Percentiles rank a stretch among this genome's conserved stretches.
Evolutionary conservation across 1,284 basidiomycete genomes (phyloP).

Genomic region (Cutaneotrichosporon cutaneum): DNA sequence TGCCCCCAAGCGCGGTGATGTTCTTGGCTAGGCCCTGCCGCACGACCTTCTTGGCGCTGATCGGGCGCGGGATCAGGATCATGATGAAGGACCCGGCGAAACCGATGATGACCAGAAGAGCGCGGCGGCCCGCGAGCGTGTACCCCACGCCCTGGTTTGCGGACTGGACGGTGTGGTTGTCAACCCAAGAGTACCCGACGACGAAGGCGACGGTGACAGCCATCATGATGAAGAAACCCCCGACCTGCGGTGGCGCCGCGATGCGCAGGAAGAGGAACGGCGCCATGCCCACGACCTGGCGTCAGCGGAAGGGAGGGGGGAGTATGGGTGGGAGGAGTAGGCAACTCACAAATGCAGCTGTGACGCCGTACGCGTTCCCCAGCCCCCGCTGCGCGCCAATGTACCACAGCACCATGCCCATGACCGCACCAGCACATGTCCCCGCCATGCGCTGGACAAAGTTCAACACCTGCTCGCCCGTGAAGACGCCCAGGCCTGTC

Average conservation of each 20-base stretch:
- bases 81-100: slow-evolving; percentile 47
- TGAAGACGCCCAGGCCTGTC: slow-evolving; percentile 62
- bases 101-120: slow-evolving; percentile 51
- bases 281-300: slow-evolving; percentile 56
- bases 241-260: slow-evolving; percentile 55
- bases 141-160: slow-evolving; percentile 61
- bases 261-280: slow-evolving; percentile 62
- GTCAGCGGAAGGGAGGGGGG: background rate
- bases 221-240: slow-evolving; percentile 50
- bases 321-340: slow-evolving; percentile 12
- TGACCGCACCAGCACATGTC: slow-evolving; percentile 54
- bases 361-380: slow-evolving; percentile 63
- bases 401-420: slow-evolving; percentile 62
- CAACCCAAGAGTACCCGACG: slow-evolving; percentile 65
- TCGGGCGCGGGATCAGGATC: slow-evolving; percentile 48
- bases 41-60: slow-evolving; percentile 42
- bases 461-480: slow-evolving; percentile 63
- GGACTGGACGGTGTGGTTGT: slow-evolving; percentile 57
- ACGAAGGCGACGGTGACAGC: slow-evolving; percentile 51
- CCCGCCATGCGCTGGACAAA: slow-evolving; percentile 59
- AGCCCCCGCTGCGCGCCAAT: slow-evolving; percentile 56
- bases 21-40: slow-evolving; percentile 43
- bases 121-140: slow-evolving; percentile 59
- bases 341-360: slow-evolving; percentile 57
- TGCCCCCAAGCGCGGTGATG: slow-evolving; percentile 39